Evolutionary conservation across 1,284 basidiomycete genomes (phyloP).

Genomic region (Singerocomus inundabilis): DNA sequence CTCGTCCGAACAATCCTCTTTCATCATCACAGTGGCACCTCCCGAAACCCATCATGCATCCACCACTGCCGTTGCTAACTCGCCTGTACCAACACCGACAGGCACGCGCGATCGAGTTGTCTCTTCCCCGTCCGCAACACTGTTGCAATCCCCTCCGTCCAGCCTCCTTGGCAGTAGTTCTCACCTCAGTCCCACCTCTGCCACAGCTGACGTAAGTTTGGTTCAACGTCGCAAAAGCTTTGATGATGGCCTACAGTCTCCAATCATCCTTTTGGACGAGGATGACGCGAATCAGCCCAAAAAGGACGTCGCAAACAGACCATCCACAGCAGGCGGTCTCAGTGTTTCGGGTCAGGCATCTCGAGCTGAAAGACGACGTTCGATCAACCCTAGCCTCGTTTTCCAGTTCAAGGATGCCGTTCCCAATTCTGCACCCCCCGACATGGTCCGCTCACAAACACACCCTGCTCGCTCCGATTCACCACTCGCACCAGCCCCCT

Average conservation of each 20-base stretch:
- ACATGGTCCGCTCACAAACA: conserved; percentile 37
- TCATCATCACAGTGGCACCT: conserved; percentile 43
- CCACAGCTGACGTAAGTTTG: conserved; percentile 1
- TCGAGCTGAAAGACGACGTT: conserved; percentile 39
- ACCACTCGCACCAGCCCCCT: conserved; percentile 19
- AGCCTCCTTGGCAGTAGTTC: conserved; percentile 4
- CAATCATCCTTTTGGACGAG: conserved; percentile 44
- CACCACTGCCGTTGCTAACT: conserved; percentile 3
- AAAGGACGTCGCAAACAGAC: conserved; percentile 4
- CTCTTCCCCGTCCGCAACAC: neutral
- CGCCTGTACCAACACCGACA: conserved; percentile 14
- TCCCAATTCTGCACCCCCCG: conserved; percentile 35
- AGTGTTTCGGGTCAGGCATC: conserved; percentile 30
- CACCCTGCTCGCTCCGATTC: conserved; percentile 24
- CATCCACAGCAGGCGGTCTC: conserved; percentile 14
- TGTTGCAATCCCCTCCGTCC: conserved; percentile 23
- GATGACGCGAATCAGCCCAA: conserved; percentile 13
- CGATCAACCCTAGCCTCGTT: conserved; percentile 43
- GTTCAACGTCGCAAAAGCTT: conserved; percentile 53
- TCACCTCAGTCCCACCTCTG: conserved; percentile 24
- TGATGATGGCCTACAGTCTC: conserved; percentile 55
- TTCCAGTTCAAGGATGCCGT: conserved; percentile 32
- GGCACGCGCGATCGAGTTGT: neutral
- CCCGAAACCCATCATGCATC: conserved; percentile 21
- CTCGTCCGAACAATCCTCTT: conserved; percentile 27